Base-by-base conservation (phyloP, 768 basidiomycete genomes). In the Leccinum subtestaceum region DNA sequence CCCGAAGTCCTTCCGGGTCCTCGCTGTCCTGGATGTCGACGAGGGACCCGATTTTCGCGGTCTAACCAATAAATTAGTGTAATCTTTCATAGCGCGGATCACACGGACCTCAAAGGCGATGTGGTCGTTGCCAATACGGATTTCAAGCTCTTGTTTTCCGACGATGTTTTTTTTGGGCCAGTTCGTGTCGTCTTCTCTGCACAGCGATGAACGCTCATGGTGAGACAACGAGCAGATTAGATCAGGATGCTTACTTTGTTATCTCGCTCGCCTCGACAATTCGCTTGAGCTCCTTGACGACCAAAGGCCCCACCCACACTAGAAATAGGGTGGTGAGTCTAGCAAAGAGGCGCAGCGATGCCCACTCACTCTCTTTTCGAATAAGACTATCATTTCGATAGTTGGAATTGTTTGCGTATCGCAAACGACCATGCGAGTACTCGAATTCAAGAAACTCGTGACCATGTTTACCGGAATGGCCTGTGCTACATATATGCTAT, bases 91-190 rank as follows among this genome's bases (percentile, higher is more conserved):
- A 2, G 32, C 9, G 7, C 8, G 13, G 29, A 34, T 21, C 3
- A 3, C 2, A 72, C 84, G 54, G 50, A 95, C 95, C 82, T 99
- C 95, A 63, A 98, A 98, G 3, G 94, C 88, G 58, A 98, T 98
- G 70, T 98, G 97, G 66, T 97, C 93, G 66, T 88, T 94, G 34
- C 95, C 95, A 52, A 97, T 72, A 53, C 94, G 85, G 58, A 98
- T 93, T 75, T 99, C 97, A 40, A 99, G 82, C 75, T 98, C 96
- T 73, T 99, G 97, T 77, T 96, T 95, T 50, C 97, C 97, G 27
- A 98, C 95, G 31, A 98, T 95, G 73, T 96, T 96, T 80, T 97
- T 98, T 78, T 98, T 97, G 4, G 97, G 97, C 97, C 97, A 99
- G 68, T 93, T 91, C 1, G 87, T 83, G 77, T 99, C 97, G 71